Percentiles rank a stretch among this genome's conserved stretches.
These are phyloP conservation scores for Aspergillus spinulosporus DNA, from an alignment of 2,329 filamentous ascomycete genomes.

Conservation along the genomic window DNA sequence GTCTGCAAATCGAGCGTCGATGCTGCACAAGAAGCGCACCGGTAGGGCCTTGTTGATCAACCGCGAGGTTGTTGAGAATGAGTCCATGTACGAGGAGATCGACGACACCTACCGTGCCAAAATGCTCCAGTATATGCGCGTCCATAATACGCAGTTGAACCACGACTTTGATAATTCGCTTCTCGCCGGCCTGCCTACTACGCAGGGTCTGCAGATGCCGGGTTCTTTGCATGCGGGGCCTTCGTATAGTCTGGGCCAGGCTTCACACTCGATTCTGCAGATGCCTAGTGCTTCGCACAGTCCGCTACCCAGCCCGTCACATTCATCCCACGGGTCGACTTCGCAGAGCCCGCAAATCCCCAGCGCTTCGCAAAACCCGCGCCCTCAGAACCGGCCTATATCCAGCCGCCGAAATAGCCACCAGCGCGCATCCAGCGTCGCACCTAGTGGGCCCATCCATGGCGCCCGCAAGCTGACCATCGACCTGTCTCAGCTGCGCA, in stretches of 20 bases:
- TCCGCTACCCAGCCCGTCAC: background rate
- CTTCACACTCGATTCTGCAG: background rate
- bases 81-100: slow-evolving; percentile 96
- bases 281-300: background rate
- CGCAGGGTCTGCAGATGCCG: slow-evolving; percentile 21
- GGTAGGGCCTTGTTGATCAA: slow-evolving; percentile 79
- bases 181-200: slow-evolving; percentile 23
- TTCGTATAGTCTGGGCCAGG: slow-evolving; percentile 9
- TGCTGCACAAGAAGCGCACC: slow-evolving; percentile 84
- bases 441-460: slow-evolving; percentile 29
- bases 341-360: background rate
- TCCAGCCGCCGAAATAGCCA: slow-evolving; percentile 15
- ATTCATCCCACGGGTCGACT: background rate
- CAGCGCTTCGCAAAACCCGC: background rate
- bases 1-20: slow-evolving; percentile 83
- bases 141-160: slow-evolving; percentile 40
- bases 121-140: slow-evolving; percentile 40
- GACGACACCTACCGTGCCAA: slow-evolving; percentile 66
- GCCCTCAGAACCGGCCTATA: background rate
- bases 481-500: slow-evolving; percentile 34
- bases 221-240: slow-evolving; percentile 20
- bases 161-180: slow-evolving; percentile 40
- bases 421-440: slow-evolving; percentile 30
- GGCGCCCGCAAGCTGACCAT: slow-evolving; percentile 39
- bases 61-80: slow-evolving; percentile 81